Evolutionary conservation across 371 early-diverging fungal genomes (phyloP), one percentile per base, ranked within the genome.

Genomic region (Mucor ambiguus): DNA sequence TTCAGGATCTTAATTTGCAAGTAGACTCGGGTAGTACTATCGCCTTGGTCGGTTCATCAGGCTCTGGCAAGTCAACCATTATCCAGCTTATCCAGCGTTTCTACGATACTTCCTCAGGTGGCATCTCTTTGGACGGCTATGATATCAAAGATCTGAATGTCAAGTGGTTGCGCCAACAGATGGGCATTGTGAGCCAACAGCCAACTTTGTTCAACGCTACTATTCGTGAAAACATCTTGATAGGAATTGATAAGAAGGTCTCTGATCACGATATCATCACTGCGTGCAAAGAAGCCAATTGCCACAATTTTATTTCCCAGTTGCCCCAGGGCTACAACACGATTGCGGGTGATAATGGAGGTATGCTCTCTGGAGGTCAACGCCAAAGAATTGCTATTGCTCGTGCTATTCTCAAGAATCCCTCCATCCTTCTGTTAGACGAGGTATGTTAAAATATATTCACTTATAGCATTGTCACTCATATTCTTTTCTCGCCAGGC

Each of bases 321-420:
- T 84, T 94, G 56, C 90, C 93, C 3, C 70, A 82, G 1, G 88
- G 88, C n/a, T 90, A 91, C 67, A 84, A 92, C 29, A 93, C 95
- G 0, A 67, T 86, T 4, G 89, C 93, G 2, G 75, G 73, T 30
- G 75, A 77, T 28, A 65, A 70, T 44, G 83, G 83, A 28, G 75
- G 85, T 6, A 78, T 85, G 54, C 78, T 97, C 9, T 90, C 90
- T 44, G 96, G 96, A 35, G 97, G 96, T 12, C 95, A 97, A 76
- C 89, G 89, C 67, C 96, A 97, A 73, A 78, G 94, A 18, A 76
- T 93, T 65, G 88, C 89, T 24, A 85, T 94, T 44, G 91, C 91
- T 18, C 78, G 93, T 16, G 92, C 92, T 14, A 82, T 93, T 24
- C 63, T 92, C 55, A 85, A 87, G 48, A 76, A 89, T 62, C 92